These are phyloP conservation scores for Raffaelea deltoideospora DNA, from an alignment of 2,329 filamentous ascomycete genomes.

Conservation along the genomic window DNA sequence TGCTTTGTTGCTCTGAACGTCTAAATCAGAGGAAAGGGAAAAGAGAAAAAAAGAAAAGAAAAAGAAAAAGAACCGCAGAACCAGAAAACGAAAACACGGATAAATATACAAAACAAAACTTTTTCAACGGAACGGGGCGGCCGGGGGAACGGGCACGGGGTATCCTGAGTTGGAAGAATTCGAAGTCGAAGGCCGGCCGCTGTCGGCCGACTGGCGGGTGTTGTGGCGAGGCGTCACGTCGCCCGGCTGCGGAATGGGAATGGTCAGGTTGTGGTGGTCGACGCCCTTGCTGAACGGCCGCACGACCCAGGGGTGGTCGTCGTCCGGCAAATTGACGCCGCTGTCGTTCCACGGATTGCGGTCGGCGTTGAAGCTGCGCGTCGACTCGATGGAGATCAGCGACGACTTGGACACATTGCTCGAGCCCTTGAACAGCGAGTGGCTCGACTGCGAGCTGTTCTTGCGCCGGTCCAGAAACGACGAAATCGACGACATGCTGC, in stretches of 20 bases:
- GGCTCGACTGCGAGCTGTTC: slow-evolving; percentile 74
- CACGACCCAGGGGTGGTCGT: slow-evolving; percentile 55
- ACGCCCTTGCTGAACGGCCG: slow-evolving; percentile 51
- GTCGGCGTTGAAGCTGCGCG: slow-evolving; percentile 77
- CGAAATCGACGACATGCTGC: slow-evolving; percentile 84
- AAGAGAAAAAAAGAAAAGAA: slow-evolving; percentile 1
- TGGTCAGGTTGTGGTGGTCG: slow-evolving; percentile 46
- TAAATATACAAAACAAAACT: slow-evolving; percentile 11
- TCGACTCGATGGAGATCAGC: slow-evolving; percentile 88
- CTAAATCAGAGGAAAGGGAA: too few relatives aligned
- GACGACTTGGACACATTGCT: slow-evolving; percentile 88
- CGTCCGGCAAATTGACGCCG: slow-evolving; percentile 83
- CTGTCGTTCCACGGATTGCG: slow-evolving; percentile 98
- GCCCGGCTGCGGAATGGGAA: slow-evolving; percentile 56
- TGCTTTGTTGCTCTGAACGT: slow-evolving; percentile 3
- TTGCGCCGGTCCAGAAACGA: slow-evolving; percentile 94
- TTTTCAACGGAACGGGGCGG: slow-evolving; percentile 79
- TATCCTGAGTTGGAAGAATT: slow-evolving; percentile 94
- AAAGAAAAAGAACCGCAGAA: slow-evolving; percentile 12
- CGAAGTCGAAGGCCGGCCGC: slow-evolving; percentile 83
- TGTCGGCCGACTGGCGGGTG: slow-evolving; percentile 74
- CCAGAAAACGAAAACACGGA: slow-evolving; percentile 23
- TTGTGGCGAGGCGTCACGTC: slow-evolving; percentile 75
- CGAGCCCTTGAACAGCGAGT: slow-evolving; percentile 83
- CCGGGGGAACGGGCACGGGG: slow-evolving; percentile 81